Conservation (phyloP, 148 eudicot genomes). For the Camellia japonica region DNA sequence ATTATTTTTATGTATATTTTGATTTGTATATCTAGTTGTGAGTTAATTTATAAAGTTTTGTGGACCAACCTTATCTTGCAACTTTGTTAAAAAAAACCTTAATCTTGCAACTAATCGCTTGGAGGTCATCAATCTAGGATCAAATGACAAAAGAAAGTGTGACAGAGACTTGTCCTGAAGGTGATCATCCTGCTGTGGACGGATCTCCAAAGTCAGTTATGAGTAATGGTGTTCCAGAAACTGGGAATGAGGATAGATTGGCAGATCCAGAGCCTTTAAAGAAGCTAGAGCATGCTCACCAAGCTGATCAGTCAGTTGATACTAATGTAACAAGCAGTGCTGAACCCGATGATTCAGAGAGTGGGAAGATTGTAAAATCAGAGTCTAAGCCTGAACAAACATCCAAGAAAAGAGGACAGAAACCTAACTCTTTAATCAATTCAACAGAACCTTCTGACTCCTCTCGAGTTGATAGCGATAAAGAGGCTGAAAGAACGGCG, state of each 20-base stretch:
- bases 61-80: background rate
- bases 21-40: background rate
- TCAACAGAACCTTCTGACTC: conserved; percentile 38
- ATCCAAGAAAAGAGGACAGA: conserved; percentile 42
- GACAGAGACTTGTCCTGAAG: conserved; percentile 32
- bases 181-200: conserved; percentile 20
- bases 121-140: conserved; percentile 11
- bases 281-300: conserved; percentile 31
- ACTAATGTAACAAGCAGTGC: conserved; percentile 28
- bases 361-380: conserved; percentile 30
- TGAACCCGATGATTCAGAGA: conserved; percentile 34
- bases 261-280: conserved; percentile 27
- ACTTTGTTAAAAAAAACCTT: too few species aligned
- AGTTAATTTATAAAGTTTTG: background rate
- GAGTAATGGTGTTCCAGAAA: conserved; percentile 54
- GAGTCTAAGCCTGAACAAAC: conserved; percentile 41
- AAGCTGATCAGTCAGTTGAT: conserved; percentile 26
- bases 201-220: conserved; percentile 45
- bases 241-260: conserved; percentile 32
- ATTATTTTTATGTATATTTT: background rate
- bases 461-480: conserved; percentile 31
- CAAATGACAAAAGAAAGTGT: conserved; percentile 44
- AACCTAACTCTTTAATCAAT: conserved; percentile 29
- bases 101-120: background rate
- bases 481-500: conserved; percentile 30